Conservation (phyloP, 768 basidiomycete genomes). For the Trametes cingulata region DNA sequence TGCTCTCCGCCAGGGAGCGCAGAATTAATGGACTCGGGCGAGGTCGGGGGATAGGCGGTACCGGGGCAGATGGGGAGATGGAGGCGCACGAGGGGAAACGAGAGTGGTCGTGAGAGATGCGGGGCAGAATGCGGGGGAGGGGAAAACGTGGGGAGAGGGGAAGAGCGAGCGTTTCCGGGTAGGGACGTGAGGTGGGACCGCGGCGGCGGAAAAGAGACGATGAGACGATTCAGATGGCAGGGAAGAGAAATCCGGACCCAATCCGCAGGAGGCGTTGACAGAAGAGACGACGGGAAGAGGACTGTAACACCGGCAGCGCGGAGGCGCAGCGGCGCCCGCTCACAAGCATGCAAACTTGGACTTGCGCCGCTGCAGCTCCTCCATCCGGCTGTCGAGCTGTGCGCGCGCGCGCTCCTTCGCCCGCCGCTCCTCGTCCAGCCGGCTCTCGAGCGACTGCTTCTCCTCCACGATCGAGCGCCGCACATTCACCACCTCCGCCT, state of each 20-base stretch:
- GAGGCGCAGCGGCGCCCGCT: constrained; percentile 22
- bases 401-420: constrained; percentile 88
- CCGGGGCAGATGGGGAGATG: background rate
- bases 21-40: background rate
- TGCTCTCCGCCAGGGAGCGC: constrained; percentile 19
- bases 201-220: constrained; percentile 2
- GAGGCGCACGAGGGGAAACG: background rate
- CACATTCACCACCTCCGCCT: constrained; percentile 75
- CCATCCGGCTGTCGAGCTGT: constrained; percentile 86
- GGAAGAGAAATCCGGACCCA: constrained; percentile 6
- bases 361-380: constrained; percentile 80
- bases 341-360: constrained; percentile 91
- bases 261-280: background rate
- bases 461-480: constrained; percentile 84
- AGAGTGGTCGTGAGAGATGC: constrained; percentile 2
- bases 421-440: constrained; percentile 82
- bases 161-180: background rate
- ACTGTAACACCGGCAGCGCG: background rate
- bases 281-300: constrained; percentile 2
- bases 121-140: constrained; percentile 1
- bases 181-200: constrained; percentile 2
- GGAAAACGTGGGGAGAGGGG: background rate
- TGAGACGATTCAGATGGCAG: constrained; percentile 7
- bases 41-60: background rate
- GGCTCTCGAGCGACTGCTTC: constrained; percentile 82